These are phyloP conservation scores for Tetracladium maxilliforme DNA, from an alignment of 2,329 filamentous ascomycete genomes.

Conservation along the genomic window DNA sequence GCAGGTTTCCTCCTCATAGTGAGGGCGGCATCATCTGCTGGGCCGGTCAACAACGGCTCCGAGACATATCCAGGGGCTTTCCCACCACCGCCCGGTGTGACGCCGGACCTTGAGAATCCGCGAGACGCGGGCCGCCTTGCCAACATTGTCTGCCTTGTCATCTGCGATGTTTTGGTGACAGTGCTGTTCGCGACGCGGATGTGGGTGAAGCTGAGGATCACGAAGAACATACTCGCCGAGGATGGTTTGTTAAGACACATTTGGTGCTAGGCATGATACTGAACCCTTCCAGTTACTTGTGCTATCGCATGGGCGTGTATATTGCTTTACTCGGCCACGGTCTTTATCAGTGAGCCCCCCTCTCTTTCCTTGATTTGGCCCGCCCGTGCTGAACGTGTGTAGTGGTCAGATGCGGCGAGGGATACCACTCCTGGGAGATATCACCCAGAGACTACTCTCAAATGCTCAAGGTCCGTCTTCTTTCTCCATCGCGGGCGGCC, in stretches of 20 bases:
- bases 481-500: background rate
- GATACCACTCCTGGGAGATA: slow-evolving; percentile 5
- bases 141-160: slow-evolving; percentile 1
- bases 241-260: too few species aligned
- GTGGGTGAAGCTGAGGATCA: slow-evolving; percentile 1
- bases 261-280: too few species aligned
- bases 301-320: too few species aligned
- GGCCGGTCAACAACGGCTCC: too few species aligned
- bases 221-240: too few species aligned
- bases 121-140: slow-evolving; percentile 2
- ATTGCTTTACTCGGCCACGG: too few species aligned
- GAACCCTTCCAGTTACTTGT: too few species aligned
- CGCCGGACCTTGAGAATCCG: slow-evolving; percentile 1
- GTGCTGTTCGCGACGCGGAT: slow-evolving; percentile 1
- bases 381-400: background rate
- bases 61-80: too few species aligned
- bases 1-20: too few species aligned
- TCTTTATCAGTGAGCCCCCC: too few species aligned
- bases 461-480: slow-evolving; percentile 1
- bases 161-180: slow-evolving; percentile 1
- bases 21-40: too few species aligned
- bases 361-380: too few species aligned
- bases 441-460: slow-evolving; percentile 1
- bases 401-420: slow-evolving; percentile 4
- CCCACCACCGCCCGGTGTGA: slow-evolving; percentile 5